Evolutionary conservation across 1,139 yeast species (phyloP), one percentile per base, ranked within the genome.

Genomic region (Blastobotrys malaysiensis): DNA sequence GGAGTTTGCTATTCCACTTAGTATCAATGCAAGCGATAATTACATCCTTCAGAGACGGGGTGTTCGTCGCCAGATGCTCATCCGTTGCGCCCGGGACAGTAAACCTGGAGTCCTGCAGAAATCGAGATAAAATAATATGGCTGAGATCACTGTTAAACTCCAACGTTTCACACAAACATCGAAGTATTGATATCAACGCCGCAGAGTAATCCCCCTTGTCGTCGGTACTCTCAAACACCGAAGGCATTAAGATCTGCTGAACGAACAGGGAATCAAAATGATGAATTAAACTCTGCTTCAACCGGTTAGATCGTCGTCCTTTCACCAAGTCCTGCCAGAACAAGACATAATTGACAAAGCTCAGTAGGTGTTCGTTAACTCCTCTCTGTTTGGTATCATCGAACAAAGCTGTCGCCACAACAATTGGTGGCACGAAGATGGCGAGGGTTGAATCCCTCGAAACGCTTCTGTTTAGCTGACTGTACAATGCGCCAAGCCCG

Each of bases 291-390:
- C 55, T 51, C 24, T 55, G 46, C 19, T 55, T 52, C 31, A 69
- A 55, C 44, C 44, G 45, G 2, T 51, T 47, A 2, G 65, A 58
- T 39, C 47, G 48, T 49, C 69, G 60, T 46, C 57, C 58, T 14
- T 49, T 48, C 16, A 67, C 51, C 54, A 67, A 54, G 48, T 68
- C 70, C 54, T 69, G 70, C 72, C 71, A 68, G 50, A 69, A 69
- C 45, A 60, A 56, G 7, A 69, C 56, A 47, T 65, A 67, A 2
- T 61, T 48, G 24, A 64, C 52, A 54, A 69, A 68, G 39, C 56
- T 55, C 1, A 51, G 52, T 47, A 65, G 46, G 48, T 57, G 52
- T 9, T 45, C 39, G 9, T 18, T 31, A 3, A 31, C 39, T 3
- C 16, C 16, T 13, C 11, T 16, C 11, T 13, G 11, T 7, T 31